Conservation (phyloP, 345 rosid genomes). For the Chamaenerion angustifolium region DNA sequence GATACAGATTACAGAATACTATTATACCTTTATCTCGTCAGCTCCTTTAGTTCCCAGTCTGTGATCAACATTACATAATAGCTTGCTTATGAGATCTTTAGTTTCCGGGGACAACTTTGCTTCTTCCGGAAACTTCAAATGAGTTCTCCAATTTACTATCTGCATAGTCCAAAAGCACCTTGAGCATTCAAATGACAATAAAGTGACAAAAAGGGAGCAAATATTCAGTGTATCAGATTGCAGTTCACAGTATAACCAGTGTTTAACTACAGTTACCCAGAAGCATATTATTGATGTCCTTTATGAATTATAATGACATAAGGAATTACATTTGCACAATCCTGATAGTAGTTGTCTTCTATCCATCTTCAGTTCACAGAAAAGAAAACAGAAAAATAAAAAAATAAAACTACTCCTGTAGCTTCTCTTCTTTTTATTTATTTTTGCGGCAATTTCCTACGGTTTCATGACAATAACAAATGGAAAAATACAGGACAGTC, state of each 20-base stretch:
- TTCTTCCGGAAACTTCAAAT: constrained; percentile 93
- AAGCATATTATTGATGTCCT: too few species aligned
- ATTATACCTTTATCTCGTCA: constrained; percentile 76
- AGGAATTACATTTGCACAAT: too few species aligned
- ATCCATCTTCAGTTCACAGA: too few species aligned
- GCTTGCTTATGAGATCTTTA: constrained; percentile 75
- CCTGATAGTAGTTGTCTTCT: too few species aligned
- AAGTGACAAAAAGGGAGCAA: not conserved
- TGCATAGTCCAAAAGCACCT: constrained; percentile 15
- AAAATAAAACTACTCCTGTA: too few species aligned
- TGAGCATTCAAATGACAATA: not conserved
- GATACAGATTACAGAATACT: constrained; percentile 17
- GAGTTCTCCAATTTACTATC: constrained; percentile 97
- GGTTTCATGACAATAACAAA: too few species aligned
- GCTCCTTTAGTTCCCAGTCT: constrained; percentile 91
- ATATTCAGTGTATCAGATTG: not conserved
- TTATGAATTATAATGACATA: too few species aligned
- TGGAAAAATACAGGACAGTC: too few species aligned
- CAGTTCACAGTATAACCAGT: not conserved
- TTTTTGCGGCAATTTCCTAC: too few species aligned
- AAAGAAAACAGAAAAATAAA: too few species aligned
- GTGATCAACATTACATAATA: constrained; percentile 83
- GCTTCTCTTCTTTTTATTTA: too few species aligned
- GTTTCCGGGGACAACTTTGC: constrained; percentile 83
- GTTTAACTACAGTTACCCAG: too few species aligned